Evolutionary conservation across 2,329 filamentous ascomycete genomes (phyloP).

Genomic region (Aquanectria penicillioides): DNA sequence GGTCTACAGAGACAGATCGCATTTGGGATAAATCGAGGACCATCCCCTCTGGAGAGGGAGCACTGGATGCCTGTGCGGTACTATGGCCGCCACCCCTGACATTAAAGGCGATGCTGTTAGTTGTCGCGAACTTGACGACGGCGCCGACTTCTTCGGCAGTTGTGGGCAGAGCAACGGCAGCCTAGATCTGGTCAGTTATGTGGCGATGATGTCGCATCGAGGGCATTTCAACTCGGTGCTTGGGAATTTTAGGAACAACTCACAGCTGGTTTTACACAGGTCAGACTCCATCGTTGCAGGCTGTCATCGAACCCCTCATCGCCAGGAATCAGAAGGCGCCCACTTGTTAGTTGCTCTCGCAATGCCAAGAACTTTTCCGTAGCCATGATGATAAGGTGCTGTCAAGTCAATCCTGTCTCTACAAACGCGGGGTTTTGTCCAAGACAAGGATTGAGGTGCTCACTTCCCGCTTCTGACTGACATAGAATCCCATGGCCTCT

Average conservation of each 20-base stretch:
- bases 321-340: conserved; percentile 46
- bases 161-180: conserved; percentile 55
- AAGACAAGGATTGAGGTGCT: neutral
- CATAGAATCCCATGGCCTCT: neutral
- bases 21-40: conserved; percentile 65
- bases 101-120: conserved; percentile 58
- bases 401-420: conserved; percentile 48
- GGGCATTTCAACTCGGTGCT: too few relatives aligned
- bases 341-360: conserved; percentile 32
- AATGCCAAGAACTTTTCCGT: conserved; percentile 29
- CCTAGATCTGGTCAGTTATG: conserved; percentile 43
- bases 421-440: neutral
- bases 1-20: conserved; percentile 59
- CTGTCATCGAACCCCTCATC: conserved; percentile 47
- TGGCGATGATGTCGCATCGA: too few relatives aligned
- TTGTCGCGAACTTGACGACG: conserved; percentile 55
- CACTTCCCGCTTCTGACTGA: neutral
- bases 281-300: conserved; percentile 50
- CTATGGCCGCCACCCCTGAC: conserved; percentile 67
- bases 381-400: conserved; percentile 42
- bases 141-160: conserved; percentile 52
- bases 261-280: conserved; percentile 49
- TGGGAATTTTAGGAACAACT: neutral
- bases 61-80: conserved; percentile 57
- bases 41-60: conserved; percentile 59